Conservation (phyloP, 805 yeast genomes). For the Zygosaccharomyces bisporus region DNA sequence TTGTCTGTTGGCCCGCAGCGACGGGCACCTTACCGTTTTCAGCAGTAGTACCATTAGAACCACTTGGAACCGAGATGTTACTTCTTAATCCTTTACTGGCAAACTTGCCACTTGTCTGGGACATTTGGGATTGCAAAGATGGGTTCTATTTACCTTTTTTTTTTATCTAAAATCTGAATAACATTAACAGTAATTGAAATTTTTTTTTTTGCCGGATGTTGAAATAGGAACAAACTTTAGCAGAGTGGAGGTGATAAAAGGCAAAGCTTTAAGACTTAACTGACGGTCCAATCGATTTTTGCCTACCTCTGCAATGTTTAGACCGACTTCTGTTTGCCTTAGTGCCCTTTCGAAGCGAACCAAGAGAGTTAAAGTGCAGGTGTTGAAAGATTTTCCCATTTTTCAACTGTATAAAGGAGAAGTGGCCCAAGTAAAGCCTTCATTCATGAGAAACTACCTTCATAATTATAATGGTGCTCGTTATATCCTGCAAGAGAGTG, state of each 20-base stretch:
- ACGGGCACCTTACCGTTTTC: constrained; percentile 7
- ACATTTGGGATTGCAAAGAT: constrained; percentile 2
- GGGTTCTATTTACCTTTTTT: neutral
- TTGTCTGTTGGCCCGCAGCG: constrained; percentile 22
- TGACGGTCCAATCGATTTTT: neutral
- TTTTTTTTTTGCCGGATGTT: constrained; percentile 7
- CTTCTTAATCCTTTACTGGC: constrained; percentile 9
- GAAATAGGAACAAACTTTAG: neutral
- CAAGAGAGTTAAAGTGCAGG: constrained; percentile 64
- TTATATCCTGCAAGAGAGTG: constrained; percentile 45
- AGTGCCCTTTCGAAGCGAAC: constrained; percentile 49
- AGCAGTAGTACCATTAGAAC: constrained; percentile 5
- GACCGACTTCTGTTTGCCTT: constrained; percentile 38
- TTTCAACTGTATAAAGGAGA: constrained; percentile 65
- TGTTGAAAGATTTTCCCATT: constrained; percentile 61
- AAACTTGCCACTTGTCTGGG: constrained; percentile 2
- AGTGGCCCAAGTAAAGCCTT: constrained; percentile 69
- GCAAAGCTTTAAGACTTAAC: neutral
- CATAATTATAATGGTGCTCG: constrained; percentile 72
- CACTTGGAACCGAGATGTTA: constrained; percentile 6
- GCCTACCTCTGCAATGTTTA: constrained; percentile 21
- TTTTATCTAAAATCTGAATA: neutral
- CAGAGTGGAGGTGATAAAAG: neutral
- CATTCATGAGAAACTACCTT: constrained; percentile 74
- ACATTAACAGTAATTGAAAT: constrained; percentile 7